These are phyloP conservation scores for Vitis hybrid DNA, from an alignment of 177 flowering plant species.

Conservation along the genomic window DNA sequence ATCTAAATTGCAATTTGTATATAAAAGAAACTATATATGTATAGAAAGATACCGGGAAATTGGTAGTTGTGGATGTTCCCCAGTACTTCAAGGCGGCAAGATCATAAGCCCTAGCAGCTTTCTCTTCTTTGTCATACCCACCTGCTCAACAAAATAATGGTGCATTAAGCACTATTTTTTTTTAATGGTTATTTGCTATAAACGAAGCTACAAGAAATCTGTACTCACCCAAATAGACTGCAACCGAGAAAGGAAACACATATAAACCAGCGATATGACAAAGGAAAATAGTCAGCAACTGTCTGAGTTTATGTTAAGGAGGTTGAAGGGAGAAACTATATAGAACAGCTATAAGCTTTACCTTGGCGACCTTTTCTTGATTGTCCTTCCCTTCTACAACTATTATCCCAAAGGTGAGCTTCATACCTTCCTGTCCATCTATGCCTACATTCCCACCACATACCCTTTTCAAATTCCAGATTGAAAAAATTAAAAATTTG, in stretches of 20 bases:
- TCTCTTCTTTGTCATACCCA: constrained; percentile 96
- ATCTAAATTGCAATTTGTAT: no score
- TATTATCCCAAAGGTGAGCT: constrained; percentile 95
- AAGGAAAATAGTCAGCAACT: constrained; percentile 3
- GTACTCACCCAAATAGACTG: constrained; percentile 83
- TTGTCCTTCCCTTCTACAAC: constrained; percentile 88
- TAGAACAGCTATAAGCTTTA: constrained; percentile 12
- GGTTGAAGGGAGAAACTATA: neutral
- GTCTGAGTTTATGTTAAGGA: neutral
- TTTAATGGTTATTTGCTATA: no score
- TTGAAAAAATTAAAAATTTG: neutral
- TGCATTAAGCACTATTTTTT: neutral
- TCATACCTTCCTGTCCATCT: constrained; percentile 95
- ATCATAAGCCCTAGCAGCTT: constrained; percentile 96
- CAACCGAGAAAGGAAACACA: constrained; percentile 4
- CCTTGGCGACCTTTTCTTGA: constrained; percentile 94
- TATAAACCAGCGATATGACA: neutral
- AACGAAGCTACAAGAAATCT: neutral
- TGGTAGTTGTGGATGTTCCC: constrained; percentile 95
- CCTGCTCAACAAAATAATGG: constrained; percentile 35
- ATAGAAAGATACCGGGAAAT: constrained; percentile 68
- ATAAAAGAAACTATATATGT: no score
- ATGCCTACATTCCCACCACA: constrained; percentile 48
- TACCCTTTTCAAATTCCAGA: neutral
- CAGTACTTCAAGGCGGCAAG: constrained; percentile 94